Evolutionary conservation across 495 filamentous ascomycete genomes (phyloP), one percentile per base, ranked within the genome.

Genomic region (Talaromyces liani): DNA sequence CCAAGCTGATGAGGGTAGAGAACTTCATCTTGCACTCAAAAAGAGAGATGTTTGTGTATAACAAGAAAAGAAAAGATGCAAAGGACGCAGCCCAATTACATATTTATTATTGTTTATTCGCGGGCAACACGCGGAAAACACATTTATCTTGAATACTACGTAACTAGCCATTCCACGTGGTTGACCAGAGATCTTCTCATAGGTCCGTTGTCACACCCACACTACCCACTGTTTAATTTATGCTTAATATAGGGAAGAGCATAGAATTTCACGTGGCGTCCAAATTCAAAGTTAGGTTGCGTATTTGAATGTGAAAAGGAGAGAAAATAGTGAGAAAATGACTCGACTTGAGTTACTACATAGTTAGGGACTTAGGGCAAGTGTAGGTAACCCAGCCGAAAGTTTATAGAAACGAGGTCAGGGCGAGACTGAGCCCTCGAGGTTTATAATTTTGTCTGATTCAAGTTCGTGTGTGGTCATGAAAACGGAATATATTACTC

Each of bases 1-100:
- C 68, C 63, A 39, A 57, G 51, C 53, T n/a, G 59, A 62, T 61
- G 34, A 73, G 31, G 31, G 61, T 59, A 14, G 68, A 69, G 33
- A 73, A 27, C 68, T 71, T 77, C 75, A 78, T 78, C 45, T 49
- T 49, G 41, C 18, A 6, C 45, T 20, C 45, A 14, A 20, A 7
- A 6, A 20, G 4, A 20, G 20, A 47, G 1, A 16, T 41, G 0
- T 16, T 41, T 41, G 12, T 0, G 14, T 16, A 41, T 41, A 41
- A 4, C 4, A 41, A 14, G 4, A 41, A 5, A 41, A 16, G 10
- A 16, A n/a, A 41, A 16, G 12, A n/a, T 12, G 9, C 3, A 16
- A 16, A 41, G 14, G 36, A 41, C 1, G 1, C 36, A 16, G 36
- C 36, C n/a, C 4, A 9, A 1, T 31, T 31, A 41, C 36, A 16